Base-by-base conservation (phyloP, 2,329 filamentous ascomycete species). In the Emergomyces orientalis region DNA sequence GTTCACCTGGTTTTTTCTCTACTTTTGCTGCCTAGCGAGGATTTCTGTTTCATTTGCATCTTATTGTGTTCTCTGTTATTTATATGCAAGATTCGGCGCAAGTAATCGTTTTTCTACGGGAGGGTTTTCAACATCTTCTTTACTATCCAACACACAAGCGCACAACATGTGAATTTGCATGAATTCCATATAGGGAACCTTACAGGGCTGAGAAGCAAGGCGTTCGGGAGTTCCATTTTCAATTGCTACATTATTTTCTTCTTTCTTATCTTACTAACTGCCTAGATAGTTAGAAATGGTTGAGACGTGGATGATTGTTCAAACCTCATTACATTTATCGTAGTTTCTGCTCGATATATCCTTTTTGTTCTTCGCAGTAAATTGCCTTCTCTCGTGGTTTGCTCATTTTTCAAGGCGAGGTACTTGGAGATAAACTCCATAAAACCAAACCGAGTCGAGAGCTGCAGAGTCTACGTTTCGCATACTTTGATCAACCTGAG, bases 91-190 rank as follows among this genome's bases (percentile, higher is more conserved):
- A 75, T 77, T 61, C 71, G 72, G 63, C 75, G 71, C 65, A 71
- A 74, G 67, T 77, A 79, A 37, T 68, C 71, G 64, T 79, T 77
- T 39, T 49, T 72, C 75, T 39, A 74, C 69, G 60, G 78, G 70
- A 6, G 76, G 68, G 39, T 67, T 67, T 56, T 77, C 69, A 41
- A 78, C 69, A 63, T 22, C 32, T 39, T 76, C 72, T 41, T 68
- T 71, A 22, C 47, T 63, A 72, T 71, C 14, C 60, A 30, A 51
- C 41, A 60, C 45, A 45, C 43, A 8, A 2, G 30, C 51, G 6
- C 14, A 37, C 30, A 34, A n/a, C 19, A 54, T 32, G 17, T 30
- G 30, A 32, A 51, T 51, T 47, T 30, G 5, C 13, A 19, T 34
- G 11, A 32, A 37, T 32, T n/a, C 41, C 19, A 56, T 39, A 27